These are phyloP conservation scores for Xylaria grammica DNA, from an alignment of 495 filamentous ascomycete genomes.

Conservation along the genomic window DNA sequence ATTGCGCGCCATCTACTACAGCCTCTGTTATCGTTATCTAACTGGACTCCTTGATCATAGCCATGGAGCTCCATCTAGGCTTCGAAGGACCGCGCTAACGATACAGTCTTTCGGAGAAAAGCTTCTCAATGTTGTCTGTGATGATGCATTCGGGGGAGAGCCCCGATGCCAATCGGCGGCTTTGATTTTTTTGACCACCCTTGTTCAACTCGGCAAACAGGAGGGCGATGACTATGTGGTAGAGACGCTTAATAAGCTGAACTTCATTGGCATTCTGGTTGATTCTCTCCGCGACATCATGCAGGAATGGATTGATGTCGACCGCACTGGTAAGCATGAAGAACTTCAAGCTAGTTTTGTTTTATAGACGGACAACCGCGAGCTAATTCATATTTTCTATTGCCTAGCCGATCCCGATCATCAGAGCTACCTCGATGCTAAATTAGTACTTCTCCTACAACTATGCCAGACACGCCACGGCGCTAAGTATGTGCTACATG, in stretches of 20 bases:
- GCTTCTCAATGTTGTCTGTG: slow-evolving; percentile 84
- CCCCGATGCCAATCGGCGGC: slow-evolving; percentile 81
- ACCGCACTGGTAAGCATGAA: slow-evolving; percentile 37
- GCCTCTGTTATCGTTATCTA: slow-evolving; percentile 84
- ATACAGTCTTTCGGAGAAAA: slow-evolving; percentile 78
- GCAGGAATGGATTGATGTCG: slow-evolving; percentile 56
- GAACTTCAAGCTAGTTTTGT: neutral
- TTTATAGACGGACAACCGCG: neutral
- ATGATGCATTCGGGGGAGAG: slow-evolving; percentile 89
- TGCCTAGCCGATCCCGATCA: slow-evolving; percentile 34
- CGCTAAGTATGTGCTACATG: slow-evolving; percentile 79
- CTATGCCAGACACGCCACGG: slow-evolving; percentile 80
- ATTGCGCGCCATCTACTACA: slow-evolving; percentile 83
- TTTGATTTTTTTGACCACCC: slow-evolving; percentile 72
- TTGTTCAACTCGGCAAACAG: slow-evolving; percentile 69
- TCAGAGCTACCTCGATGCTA: slow-evolving; percentile 71
- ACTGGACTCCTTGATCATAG: slow-evolving; percentile 68
- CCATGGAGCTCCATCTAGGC: slow-evolving; percentile 47
- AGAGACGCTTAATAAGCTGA: slow-evolving; percentile 78
- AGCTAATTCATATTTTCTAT: slow-evolving; percentile 19
- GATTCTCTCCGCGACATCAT: slow-evolving; percentile 79
- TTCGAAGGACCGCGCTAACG: slow-evolving; percentile 70
- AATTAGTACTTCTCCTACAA: slow-evolving; percentile 81
- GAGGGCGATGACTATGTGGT: slow-evolving; percentile 72
- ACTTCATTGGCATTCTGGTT: slow-evolving; percentile 87